Evolutionary conservation across 176 grass and related monocot genomes (phyloP).

Genomic region (Phragmites australis): DNA sequence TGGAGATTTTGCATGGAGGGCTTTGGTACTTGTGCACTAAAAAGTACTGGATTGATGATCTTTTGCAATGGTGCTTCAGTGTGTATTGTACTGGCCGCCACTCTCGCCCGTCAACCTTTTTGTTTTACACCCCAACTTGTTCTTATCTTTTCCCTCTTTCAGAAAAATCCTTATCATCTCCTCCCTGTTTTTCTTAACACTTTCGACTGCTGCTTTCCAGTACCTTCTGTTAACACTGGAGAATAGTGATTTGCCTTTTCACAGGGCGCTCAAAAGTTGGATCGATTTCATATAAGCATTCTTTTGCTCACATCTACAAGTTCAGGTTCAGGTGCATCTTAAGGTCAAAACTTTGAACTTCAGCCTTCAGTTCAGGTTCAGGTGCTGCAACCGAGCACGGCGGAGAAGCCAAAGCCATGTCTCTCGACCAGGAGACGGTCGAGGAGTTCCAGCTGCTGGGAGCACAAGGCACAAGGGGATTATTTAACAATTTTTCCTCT

Average conservation of each 20-base stretch:
- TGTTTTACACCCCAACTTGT: neutral
- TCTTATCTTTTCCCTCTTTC: slow-evolving; percentile 14
- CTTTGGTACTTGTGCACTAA: neutral
- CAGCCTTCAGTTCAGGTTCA: neutral
- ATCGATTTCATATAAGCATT: neutral
- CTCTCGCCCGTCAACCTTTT: neutral
- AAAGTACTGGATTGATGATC: slow-evolving; percentile 32
- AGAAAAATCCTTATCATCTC: neutral
- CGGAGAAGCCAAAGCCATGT: too few relatives aligned
- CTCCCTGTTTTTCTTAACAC: neutral
- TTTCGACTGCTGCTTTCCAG: neutral
- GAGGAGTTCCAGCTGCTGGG: too few relatives aligned
- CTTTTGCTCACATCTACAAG: neutral
- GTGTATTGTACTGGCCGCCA: slow-evolving; percentile 14
- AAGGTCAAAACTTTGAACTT: neutral
- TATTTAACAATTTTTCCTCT: too few relatives aligned
- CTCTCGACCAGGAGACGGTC: too few relatives aligned
- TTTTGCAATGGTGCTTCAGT: neutral
- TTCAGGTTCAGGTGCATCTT: neutral
- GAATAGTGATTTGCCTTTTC: slow-evolving; percentile 1
- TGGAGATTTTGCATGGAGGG: slow-evolving; percentile 9
- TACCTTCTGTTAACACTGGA: neutral
- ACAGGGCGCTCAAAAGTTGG: neutral
- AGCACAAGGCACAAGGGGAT: too few relatives aligned
- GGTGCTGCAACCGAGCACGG: too few relatives aligned